Evolutionary conservation across 176 grass and related monocot genomes (phyloP).

Genomic region (Themeda triandra): DNA sequence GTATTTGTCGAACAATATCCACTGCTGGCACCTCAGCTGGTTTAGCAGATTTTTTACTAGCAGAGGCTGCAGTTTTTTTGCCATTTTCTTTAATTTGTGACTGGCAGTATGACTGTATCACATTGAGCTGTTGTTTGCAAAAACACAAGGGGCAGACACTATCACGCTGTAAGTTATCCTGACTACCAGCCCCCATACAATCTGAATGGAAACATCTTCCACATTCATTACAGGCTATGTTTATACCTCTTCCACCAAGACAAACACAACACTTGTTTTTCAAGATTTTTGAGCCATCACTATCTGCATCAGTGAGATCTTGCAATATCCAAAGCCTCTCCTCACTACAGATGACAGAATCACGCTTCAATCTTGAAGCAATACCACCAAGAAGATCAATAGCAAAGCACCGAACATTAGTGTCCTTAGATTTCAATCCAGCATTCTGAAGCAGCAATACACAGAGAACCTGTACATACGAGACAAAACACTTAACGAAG

Average conservation of each 20-base stretch:
- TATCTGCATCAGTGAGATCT: conserved; percentile 46
- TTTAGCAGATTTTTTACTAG: conserved; percentile 46
- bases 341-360: conserved; percentile 61
- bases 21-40: conserved; percentile 42
- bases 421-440: conserved; percentile 92
- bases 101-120: no score
- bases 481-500: not conserved
- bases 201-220: conserved; percentile 92
- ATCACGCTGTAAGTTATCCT: conserved; percentile 68
- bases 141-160: conserved; percentile 79
- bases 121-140: conserved; percentile 78
- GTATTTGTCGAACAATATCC: conserved; percentile 84
- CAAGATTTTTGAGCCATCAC: no score
- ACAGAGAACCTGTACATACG: conserved; percentile 83
- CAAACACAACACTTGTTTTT: no score
- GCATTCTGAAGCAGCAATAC: conserved; percentile 97
- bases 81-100: conserved; percentile 67
- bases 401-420: conserved; percentile 89
- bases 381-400: conserved; percentile 95
- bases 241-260: conserved; percentile 44
- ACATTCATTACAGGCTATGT: conserved; percentile 72
- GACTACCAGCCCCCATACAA: conserved; percentile 68
- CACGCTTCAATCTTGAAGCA: conserved; percentile 91
- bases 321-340: conserved; percentile 91
- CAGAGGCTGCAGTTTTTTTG: conserved; percentile 45